Base-by-base conservation (phyloP, 2,329 filamentous ascomycete species). In the Cyanodermella asteris region DNA sequence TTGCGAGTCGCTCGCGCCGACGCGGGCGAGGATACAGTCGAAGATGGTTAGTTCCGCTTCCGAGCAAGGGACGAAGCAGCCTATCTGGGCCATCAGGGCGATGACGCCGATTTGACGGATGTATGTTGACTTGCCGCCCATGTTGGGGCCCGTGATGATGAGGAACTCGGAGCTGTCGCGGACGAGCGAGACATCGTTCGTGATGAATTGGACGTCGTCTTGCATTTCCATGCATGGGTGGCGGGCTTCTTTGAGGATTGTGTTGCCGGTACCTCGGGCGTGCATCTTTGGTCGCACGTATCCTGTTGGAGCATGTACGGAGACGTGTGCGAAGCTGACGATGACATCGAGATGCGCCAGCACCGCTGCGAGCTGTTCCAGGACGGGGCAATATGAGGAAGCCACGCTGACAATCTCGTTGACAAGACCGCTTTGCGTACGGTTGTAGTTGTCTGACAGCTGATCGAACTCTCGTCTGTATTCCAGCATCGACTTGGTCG, bases 161-260 rank as follows among this genome's bases (percentile, higher is more conserved):
- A 93, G 61, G 50, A 97, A 94, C 3, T 84, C 81, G 0, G 80
- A 91, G 23, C 65, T 60, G 29, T 72, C 71, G 6, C 81, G 71
- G 5, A 66, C 60, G 18, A 97, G 66, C 26, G 71, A 69, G 13
- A 94, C 78, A 38, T 97, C 84, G 46, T 97, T 97, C 28, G 84
- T 93, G 49, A 97, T 97, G 54, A 97, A 97, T 33, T 84, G 82
- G 20, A 97, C 72, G 41, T 97, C 87, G 40, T 97, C 90, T 50
- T 97, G 87, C 66, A 93, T 82, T 47, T 97, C 87, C 67, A 97
- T 77, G 44, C 87, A 97, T 0, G 90, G 90, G 43, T 97, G 87
- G 7, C 90, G 74, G 3, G 87, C 80, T 51, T 91, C 90, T 35
- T 72, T 76, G n/a, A 97, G 62, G 13, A 90, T 55, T 0, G 87